Conservation (phyloP, 495 filamentous ascomycete genomes). For the Neurospora sp. region DNA sequence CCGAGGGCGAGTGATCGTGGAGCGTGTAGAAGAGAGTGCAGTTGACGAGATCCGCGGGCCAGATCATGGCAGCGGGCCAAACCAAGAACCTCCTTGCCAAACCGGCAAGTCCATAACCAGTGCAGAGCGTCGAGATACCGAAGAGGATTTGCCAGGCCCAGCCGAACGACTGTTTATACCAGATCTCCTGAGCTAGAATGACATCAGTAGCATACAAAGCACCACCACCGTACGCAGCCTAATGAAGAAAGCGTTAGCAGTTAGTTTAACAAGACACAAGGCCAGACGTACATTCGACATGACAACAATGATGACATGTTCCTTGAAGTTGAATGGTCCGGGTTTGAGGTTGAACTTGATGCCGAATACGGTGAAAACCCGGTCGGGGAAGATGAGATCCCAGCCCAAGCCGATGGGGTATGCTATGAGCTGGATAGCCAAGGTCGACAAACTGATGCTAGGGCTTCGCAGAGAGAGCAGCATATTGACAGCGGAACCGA, state of each 20-base stretch:
- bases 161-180: conserved; percentile 31
- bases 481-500: conserved; percentile 62
- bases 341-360: conserved; percentile 53
- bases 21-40: conserved; percentile 56
- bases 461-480: conserved; percentile 58
- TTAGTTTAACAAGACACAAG: neutral
- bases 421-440: conserved; percentile 59
- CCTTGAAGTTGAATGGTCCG: conserved; percentile 69
- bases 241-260: conserved; percentile 6
- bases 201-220: conserved; percentile 40
- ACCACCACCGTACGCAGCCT: conserved; percentile 38
- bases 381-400: conserved; percentile 45
- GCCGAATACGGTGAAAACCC: conserved; percentile 48
- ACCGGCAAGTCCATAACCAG: conserved; percentile 64
- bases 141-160: conserved; percentile 60
- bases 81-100: conserved; percentile 56
- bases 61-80: conserved; percentile 62
- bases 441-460: conserved; percentile 53
- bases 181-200: conserved; percentile 30
- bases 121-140: conserved; percentile 58
- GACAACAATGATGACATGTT: conserved; percentile 67
- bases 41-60: conserved; percentile 57
- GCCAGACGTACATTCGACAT: conserved; percentile 49
- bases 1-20: conserved; percentile 50
- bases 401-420: conserved; percentile 57